These are phyloP conservation scores for Cytidiella melzeri DNA, from an alignment of 768 basidiomycete species.

Conservation along the genomic window DNA sequence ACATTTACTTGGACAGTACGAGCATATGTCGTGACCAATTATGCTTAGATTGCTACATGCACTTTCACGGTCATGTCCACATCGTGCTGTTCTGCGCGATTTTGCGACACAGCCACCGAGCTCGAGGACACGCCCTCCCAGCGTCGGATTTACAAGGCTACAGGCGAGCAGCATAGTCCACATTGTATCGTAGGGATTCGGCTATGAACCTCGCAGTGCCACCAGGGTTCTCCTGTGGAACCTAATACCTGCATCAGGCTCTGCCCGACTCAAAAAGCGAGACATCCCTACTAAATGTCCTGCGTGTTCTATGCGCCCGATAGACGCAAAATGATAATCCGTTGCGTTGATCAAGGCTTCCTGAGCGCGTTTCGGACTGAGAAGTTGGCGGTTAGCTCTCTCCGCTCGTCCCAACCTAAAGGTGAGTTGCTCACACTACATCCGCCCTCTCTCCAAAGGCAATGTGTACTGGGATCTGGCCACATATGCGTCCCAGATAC, in stretches of 20 bases:
- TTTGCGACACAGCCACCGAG: too few species aligned
- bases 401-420: background rate
- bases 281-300: constrained; percentile 29
- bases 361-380: constrained; percentile 27
- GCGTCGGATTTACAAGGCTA: too few species aligned
- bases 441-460: constrained; percentile 47
- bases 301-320: constrained; percentile 21
- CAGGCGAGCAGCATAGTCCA: background rate
- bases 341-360: constrained; percentile 25
- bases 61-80: too few species aligned
- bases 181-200: background rate
- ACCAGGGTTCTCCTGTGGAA: constrained; percentile 5
- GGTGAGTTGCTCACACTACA: constrained; percentile 39
- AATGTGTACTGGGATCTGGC: constrained; percentile 43
- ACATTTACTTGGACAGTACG: too few species aligned
- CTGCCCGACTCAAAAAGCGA: background rate
- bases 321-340: constrained; percentile 21
- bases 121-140: too few species aligned
- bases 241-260: background rate
- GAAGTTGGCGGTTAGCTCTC: background rate
- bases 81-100: too few species aligned
- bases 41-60: too few species aligned
- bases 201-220: constrained; percentile 3
- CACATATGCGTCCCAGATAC: constrained; percentile 36
- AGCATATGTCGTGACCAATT: too few species aligned